Base-by-base conservation (phyloP, 2,329 filamentous ascomycete genomes). In the Sordariomycetes sp. region DNA sequence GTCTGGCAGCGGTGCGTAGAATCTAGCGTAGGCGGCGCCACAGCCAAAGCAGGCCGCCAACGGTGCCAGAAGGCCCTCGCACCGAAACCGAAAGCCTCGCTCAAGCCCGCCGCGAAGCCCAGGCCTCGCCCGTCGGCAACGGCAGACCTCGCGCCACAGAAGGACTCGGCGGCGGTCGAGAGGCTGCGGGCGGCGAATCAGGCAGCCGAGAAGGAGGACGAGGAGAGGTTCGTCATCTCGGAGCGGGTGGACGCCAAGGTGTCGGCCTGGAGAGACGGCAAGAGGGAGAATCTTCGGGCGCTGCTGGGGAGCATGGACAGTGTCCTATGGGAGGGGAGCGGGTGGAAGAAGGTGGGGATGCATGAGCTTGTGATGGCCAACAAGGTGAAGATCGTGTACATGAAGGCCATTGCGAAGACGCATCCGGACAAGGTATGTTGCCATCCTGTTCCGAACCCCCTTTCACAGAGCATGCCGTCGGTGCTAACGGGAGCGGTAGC, bases 321-420 rank as follows among this genome's bases (percentile, higher is more conserved):
- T 46, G 91, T 99, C 32, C 79, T 99, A 32, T 99, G 94, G 94
- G 86, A 90, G 62, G 87, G 86, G 50, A 90, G 90, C 62, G 91
- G 90, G 3, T 99, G 94, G 94, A 97, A 96, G 77, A 96, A 95
- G 76, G 87, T 97, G 59, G 91, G 90, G 35, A 84, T 99, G 83
- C 87, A 92, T 63, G 94, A 99, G 74, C 72, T 99, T 64, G 88
- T 99, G 57, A 82, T 96, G 80, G 86, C 91, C 37, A 91, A 89
- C 64, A 96, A 93, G 78, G 94, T 97, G 70, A 99, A 99, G 82
- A 87, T 99, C 63, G 79, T 89, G 60, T 99, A 99, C 70, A 97
- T 99, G 94, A 97, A 96, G 81, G 94, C 93, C 6, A 97, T 99
- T 79, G 90, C 87, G 12, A 97, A 97, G 79, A 94, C 94, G 65